These are phyloP conservation scores for Sporothrix euskadiensis DNA, from an alignment of 2,329 filamentous ascomycete genomes.

Conservation along the genomic window DNA sequence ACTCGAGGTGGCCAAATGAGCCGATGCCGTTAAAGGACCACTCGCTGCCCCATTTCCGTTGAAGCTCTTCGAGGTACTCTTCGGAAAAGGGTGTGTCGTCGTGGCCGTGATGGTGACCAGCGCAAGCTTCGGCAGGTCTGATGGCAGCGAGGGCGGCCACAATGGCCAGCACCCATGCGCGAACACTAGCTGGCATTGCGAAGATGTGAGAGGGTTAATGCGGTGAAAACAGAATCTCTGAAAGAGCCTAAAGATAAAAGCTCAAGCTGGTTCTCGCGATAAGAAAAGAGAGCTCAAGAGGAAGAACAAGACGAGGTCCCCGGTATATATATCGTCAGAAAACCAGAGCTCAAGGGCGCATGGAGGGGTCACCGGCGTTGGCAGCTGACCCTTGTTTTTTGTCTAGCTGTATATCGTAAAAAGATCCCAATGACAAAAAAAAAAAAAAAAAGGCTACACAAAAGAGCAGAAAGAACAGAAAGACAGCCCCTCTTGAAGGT, in stretches of 20 bases:
- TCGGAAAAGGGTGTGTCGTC: conserved; percentile 49
- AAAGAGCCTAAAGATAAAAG: not conserved
- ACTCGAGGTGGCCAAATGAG: conserved; percentile 69
- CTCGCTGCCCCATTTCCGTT: conserved; percentile 60
- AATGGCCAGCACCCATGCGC: conserved; percentile 26
- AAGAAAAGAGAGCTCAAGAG: not conserved
- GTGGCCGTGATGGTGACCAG: conserved; percentile 39
- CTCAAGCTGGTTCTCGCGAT: not conserved
- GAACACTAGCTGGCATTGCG: conserved; percentile 23
- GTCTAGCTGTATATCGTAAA: not conserved
- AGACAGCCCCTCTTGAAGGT: conserved; percentile 11
- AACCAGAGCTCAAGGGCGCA: not conserved
- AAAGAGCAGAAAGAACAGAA: not conserved
- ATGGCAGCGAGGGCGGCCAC: conserved; percentile 27
- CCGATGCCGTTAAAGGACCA: conserved; percentile 73
- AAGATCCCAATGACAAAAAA: conserved; percentile 3
- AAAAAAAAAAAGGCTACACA: not conserved
- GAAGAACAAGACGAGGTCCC: no score
- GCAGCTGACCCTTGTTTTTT: not conserved
- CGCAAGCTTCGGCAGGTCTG: conserved; percentile 24
- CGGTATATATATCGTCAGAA: conserved; percentile 10
- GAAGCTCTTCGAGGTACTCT: conserved; percentile 54
- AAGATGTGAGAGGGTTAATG: not conserved
- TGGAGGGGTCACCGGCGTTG: not conserved
- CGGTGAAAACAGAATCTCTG: not conserved